Evolutionary conservation across 108 stramenopile species (phyloP).

Genomic region (Nitzschia putrida): DNA sequence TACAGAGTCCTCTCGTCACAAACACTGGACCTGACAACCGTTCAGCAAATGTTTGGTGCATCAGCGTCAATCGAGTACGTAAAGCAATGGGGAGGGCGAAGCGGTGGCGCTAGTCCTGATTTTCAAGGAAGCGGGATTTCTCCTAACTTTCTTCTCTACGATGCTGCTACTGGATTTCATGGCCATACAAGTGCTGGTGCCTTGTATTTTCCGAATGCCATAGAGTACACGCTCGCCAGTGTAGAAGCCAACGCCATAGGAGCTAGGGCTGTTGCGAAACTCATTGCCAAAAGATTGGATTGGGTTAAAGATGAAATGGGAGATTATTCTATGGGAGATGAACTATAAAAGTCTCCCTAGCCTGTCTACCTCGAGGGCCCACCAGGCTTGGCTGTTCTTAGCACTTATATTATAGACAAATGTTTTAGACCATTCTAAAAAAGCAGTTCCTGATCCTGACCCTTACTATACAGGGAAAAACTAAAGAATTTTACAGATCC

Average conservation of each 20-base stretch:
- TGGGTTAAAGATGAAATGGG: neutral
- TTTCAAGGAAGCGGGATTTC: slow-evolving; percentile 56
- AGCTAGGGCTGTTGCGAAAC: slow-evolving; percentile 74
- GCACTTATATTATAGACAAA: too few relatives aligned
- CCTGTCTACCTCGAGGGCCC: too few relatives aligned
- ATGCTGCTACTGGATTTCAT: slow-evolving; percentile 53
- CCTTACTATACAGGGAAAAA: too few relatives aligned
- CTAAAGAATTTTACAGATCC: too few relatives aligned
- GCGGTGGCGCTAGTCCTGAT: slow-evolving; percentile 67
- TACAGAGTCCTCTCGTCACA: slow-evolving; percentile 67
- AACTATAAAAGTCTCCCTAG: slow-evolving; percentile 8
- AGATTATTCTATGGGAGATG: slow-evolving; percentile 15
- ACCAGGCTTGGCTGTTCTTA: too few relatives aligned
- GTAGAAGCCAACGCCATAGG: slow-evolving; percentile 79
- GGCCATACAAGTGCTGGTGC: slow-evolving; percentile 46
- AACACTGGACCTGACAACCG: slow-evolving; percentile 25
- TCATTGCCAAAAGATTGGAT: slow-evolving; percentile 67
- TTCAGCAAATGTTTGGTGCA: slow-evolving; percentile 55
- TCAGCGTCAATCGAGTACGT: slow-evolving; percentile 50
- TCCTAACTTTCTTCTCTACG: slow-evolving; percentile 63
- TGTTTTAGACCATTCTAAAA: too few relatives aligned
- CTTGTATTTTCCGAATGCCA: slow-evolving; percentile 75
- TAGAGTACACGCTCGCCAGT: slow-evolving; percentile 68
- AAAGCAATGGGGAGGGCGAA: slow-evolving; percentile 52
- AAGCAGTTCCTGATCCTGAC: too few relatives aligned